phyloP scores from a whole-genome alignment of 257 asterid genomes.

The Phtheirospermum japonicum region DNA sequence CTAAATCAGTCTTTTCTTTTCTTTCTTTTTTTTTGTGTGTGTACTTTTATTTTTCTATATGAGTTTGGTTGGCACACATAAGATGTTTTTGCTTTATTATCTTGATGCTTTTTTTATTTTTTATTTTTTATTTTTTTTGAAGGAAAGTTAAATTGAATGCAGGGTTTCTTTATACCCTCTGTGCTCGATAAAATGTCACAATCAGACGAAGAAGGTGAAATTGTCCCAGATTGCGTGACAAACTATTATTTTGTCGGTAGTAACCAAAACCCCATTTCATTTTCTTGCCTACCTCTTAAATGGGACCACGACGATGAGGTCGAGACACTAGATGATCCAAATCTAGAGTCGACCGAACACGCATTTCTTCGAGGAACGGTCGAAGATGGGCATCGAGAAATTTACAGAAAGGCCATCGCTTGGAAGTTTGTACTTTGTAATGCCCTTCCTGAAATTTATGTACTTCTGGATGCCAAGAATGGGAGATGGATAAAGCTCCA shows the following conservation, averaged over 20 bases:
- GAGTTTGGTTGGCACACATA: not conserved
- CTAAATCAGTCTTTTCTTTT: not conserved
- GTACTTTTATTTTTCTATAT: not conserved
- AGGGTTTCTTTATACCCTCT: not conserved
- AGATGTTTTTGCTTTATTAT: not conserved
- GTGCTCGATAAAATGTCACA: conserved; percentile 37
- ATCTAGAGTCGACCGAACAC: conserved; percentile 17
- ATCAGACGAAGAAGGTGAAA: conserved; percentile 78
- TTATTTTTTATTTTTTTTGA: not conserved
- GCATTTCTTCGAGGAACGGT: conserved; percentile 45
- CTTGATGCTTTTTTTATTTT: not conserved
- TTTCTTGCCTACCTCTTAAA: conserved; percentile 49
- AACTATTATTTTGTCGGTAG: conserved; percentile 41
- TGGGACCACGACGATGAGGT: conserved; percentile 37
- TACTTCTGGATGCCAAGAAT: conserved; percentile 36
- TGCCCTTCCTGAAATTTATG: conserved; percentile 51
- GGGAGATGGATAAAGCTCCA: conserved; percentile 57
- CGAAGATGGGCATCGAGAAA: conserved; percentile 39
- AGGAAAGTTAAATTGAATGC: conserved; percentile 8
- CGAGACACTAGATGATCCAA: conserved; percentile 16
- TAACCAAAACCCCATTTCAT: conserved; percentile 37
- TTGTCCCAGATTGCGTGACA: conserved; percentile 37
- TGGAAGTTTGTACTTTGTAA: conserved; percentile 59
- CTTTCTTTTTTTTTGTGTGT: no score
- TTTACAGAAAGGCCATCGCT: conserved; percentile 49